phyloP scores from a whole-genome alignment of 2,329 filamentous ascomycete genomes.

The Phyllosticta citribraziliensis region DNA sequence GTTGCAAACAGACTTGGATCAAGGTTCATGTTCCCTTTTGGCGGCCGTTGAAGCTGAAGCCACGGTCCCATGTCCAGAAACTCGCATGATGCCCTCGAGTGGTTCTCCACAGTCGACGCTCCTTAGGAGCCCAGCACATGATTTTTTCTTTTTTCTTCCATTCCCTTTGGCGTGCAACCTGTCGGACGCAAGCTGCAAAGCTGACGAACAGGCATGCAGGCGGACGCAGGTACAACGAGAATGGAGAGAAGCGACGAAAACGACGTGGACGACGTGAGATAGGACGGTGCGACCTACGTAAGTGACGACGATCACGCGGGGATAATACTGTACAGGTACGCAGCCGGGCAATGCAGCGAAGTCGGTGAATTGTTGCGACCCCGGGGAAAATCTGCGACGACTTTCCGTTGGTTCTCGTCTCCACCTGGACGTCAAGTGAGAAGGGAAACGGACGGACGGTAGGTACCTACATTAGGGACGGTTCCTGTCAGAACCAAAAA shows the following conservation, averaged over 20 bases:
- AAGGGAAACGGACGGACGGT: no score
- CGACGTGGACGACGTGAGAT: not conserved
- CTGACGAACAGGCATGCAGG: not conserved
- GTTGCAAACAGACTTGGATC: not conserved
- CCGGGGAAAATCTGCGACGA: slow-evolving; percentile 8
- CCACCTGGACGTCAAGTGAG: not conserved
- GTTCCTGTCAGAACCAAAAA: not conserved
- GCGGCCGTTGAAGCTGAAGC: not conserved
- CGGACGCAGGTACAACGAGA: not conserved
- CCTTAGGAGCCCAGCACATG: not conserved
- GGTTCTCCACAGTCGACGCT: not conserved
- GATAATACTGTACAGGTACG: not conserved
- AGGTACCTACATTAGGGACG: no score
- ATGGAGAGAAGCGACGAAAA: slow-evolving; percentile 1
- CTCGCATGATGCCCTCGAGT: not conserved
- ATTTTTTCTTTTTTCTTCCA: not conserved
- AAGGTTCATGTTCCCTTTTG: not conserved
- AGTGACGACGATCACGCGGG: not conserved
- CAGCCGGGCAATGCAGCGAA: slow-evolving; percentile 1
- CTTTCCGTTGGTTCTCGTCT: not conserved
- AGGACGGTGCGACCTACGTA: not conserved
- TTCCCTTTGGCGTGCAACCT: not conserved
- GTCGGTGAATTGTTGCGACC: slow-evolving; percentile 1
- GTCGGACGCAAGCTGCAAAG: not conserved
- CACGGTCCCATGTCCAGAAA: not conserved